Evolutionary conservation across 345 rosid genomes (phyloP).

Genomic region (Gossypium turneri): DNA sequence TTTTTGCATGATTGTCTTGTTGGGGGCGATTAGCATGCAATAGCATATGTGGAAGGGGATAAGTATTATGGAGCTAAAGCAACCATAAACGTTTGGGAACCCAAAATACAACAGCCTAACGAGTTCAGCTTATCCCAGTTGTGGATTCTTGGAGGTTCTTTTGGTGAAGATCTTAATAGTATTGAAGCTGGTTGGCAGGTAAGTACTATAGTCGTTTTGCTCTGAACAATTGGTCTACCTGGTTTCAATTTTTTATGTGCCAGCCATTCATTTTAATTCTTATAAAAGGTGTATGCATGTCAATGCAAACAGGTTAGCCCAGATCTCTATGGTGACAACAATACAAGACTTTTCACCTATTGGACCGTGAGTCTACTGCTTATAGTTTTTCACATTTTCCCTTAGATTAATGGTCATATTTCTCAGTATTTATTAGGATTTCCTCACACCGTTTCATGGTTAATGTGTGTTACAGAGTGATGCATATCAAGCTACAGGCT

Average conservation of each 20-base stretch:
- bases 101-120: slow-evolving; percentile 85
- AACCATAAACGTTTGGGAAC: slow-evolving; percentile 97
- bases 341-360: slow-evolving; percentile 96
- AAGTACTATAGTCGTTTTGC: slow-evolving; percentile 5
- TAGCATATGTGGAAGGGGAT: slow-evolving; percentile 91
- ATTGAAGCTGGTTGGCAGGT: slow-evolving; percentile 99
- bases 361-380: slow-evolving; percentile 75
- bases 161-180: slow-evolving; percentile 97
- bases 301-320: slow-evolving; percentile 72
- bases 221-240: slow-evolving; percentile 18
- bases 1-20: slow-evolving; percentile 19
- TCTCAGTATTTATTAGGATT: neutral
- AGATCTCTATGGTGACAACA: slow-evolving; percentile 98
- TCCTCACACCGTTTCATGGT: neutral
- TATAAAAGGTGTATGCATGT: neutral
- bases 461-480: slow-evolving; percentile 58
- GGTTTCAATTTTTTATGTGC: neutral
- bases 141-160: slow-evolving; percentile 95
- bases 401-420: neutral
- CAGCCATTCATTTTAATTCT: slow-evolving; percentile 6
- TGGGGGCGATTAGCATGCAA: slow-evolving; percentile 69
- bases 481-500: slow-evolving; percentile 98
- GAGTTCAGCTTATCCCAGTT: slow-evolving; percentile 98
- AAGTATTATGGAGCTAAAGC: slow-evolving; percentile 92
- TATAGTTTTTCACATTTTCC: neutral